Evolutionary conservation across 805 yeast genomes (phyloP).

Genomic region (Blastobotrys robertii): DNA sequence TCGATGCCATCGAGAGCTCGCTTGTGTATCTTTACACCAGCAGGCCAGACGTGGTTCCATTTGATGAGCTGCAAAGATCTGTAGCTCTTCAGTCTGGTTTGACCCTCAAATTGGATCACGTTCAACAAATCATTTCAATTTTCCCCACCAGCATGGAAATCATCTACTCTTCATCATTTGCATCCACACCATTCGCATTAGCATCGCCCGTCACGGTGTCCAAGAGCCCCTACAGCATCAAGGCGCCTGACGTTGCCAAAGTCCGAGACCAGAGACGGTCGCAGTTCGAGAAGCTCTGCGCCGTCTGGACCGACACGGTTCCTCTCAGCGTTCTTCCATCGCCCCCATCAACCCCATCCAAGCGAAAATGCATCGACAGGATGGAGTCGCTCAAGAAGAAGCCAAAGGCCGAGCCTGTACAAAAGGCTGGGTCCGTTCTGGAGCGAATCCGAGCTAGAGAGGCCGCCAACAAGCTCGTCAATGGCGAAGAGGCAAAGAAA

Average conservation of each 20-base stretch:
- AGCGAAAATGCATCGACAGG: slow-evolving; percentile 4
- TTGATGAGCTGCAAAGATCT: slow-evolving; percentile 13
- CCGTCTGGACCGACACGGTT: neutral
- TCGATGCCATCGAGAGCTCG: slow-evolving; percentile 18
- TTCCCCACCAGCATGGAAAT: slow-evolving; percentile 12
- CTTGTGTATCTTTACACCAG: slow-evolving; percentile 17
- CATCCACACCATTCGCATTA: neutral
- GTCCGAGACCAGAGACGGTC: neutral
- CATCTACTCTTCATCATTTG: neutral
- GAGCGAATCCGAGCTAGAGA: slow-evolving; percentile 27
- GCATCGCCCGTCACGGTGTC: too few relatives aligned
- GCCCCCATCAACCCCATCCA: neutral
- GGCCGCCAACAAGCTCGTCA: slow-evolving; percentile 8
- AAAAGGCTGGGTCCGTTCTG: slow-evolving; percentile 12
- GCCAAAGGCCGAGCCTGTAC: neutral
- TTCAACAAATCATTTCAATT: slow-evolving; percentile 16
- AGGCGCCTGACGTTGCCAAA: neutral
- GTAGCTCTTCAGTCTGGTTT: slow-evolving; percentile 15
- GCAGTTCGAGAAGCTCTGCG: neutral
- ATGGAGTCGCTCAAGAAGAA: slow-evolving; percentile 8
- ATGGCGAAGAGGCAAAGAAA: slow-evolving; percentile 3
- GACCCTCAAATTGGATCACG: slow-evolving; percentile 11
- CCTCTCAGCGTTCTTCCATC: neutral
- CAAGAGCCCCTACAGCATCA: too few relatives aligned
- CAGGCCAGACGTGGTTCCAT: slow-evolving; percentile 16